Conservation (phyloP, 148 eudicot genomes). For the Rhododendron henanense region DNA sequence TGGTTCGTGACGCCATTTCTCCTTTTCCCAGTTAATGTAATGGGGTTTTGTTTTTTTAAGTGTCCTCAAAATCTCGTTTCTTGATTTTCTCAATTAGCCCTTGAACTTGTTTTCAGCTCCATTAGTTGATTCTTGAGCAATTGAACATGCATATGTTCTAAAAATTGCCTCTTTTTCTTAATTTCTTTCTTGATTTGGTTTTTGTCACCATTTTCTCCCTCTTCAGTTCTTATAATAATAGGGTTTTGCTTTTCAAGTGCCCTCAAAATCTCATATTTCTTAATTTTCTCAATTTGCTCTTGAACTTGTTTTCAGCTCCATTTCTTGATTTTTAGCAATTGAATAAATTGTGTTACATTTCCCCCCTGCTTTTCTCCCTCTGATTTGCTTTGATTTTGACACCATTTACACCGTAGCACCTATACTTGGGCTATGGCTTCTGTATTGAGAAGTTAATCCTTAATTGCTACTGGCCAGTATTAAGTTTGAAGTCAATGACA, state of each 20-base stretch:
- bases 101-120: neutral
- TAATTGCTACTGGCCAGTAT: neutral
- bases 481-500: constrained; percentile 4
- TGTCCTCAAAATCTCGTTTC: neutral
- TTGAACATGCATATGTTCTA: neutral
- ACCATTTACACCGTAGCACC: neutral
- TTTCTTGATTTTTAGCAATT: neutral
- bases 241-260: neutral
- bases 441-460: neutral
- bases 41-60: too few species aligned
- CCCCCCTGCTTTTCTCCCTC: neutral
- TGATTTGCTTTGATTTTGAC: neutral
- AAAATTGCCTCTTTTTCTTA: neutral
- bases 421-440: neutral
- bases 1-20: neutral
- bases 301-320: neutral
- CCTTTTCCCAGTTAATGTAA: neutral
- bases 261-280: neutral
- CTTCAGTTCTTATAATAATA: neutral
- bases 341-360: neutral
- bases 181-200: neutral
- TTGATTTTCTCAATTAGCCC: neutral
- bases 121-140: neutral
- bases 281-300: neutral
- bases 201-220: neutral